Evolutionary conservation across 176 grass and related monocot genomes (phyloP), one percentile per base, ranked within the genome.

Genomic region (Poa annua): DNA sequence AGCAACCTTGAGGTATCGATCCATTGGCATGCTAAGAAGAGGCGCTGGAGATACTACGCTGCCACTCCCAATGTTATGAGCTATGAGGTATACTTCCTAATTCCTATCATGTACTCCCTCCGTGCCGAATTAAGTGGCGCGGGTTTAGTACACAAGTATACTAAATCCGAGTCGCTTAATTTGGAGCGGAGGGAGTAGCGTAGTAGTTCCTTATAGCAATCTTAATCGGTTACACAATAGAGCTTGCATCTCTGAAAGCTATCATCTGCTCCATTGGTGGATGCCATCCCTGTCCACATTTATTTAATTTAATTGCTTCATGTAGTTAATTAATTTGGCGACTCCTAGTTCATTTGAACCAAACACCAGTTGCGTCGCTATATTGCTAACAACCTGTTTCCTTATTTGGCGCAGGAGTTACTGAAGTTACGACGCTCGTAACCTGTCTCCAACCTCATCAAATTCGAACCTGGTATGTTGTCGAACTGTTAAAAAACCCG

Each of bases 341-440:
- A 16, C 32, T 76, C 6, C 32, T 84, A 26, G 3, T 25, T 24
- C 6, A 54, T 57, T 3, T 19, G 7, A 67, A 42, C 61, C 20
- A 24, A 33, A 14, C 3, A 8, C 49, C 49, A 77, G 44, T 56
- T 78, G 22, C 51, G 48, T 13, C 8, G 7, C 4, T 72, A 24
- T 73, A 19, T 50, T 7, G 1, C 62, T 51, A 5, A 22, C 11
- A 9, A 49, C 45, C 51, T 24, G 1, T 85, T 26, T 65, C n/a
- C 62, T 7, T 32, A 32, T 74, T 66, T 75, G 7, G 47, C 9
- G 69, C 83, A n/a, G 65, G 26, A 21, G 11, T 74, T 84, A 9
- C 34, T 35, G 24, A 88, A 14, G 24, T 72, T 44, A 19, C 7
- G 1, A 29, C 1, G 29, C 49, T 15, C 11, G 15, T 15, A 29